phyloP scores from a whole-genome alignment of 106 monocot species.

The Dactylorhiza incarnata region DNA sequence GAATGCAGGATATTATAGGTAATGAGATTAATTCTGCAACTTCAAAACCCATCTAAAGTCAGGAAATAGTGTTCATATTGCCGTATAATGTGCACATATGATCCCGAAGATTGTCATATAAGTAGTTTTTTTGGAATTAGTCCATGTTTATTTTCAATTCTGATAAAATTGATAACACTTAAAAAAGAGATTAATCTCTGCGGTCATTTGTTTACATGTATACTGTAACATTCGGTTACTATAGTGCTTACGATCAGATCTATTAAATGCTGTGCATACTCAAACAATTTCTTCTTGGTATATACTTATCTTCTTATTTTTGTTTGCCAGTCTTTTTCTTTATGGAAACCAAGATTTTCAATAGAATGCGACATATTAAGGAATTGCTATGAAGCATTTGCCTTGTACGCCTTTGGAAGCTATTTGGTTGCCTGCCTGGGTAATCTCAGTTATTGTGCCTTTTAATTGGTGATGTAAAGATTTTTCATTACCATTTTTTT shows the following conservation, averaged over 20 bases:
- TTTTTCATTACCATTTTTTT: neutral
- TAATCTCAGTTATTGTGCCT: slow-evolving; percentile 15
- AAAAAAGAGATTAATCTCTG: neutral
- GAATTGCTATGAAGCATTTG: slow-evolving; percentile 88
- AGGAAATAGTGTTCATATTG: neutral
- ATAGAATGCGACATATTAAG: slow-evolving; percentile 74
- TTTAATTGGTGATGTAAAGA: neutral
- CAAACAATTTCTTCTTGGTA: neutral
- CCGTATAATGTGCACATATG: neutral
- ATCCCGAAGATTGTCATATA: neutral
- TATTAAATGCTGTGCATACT: neutral
- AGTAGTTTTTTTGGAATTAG: neutral
- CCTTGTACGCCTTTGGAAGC: slow-evolving; percentile 62
- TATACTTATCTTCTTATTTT: neutral
- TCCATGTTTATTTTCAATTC: neutral
- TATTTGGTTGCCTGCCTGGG: slow-evolving; percentile 79
- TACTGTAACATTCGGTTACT: neutral
- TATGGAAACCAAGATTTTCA: slow-evolving; percentile 59
- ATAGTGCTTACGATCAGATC: neutral
- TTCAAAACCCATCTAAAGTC: neutral
- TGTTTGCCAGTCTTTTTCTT: slow-evolving; percentile 55
- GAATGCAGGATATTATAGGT: neutral
- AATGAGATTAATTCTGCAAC: neutral
- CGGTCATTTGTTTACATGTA: neutral
- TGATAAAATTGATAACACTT: neutral